Base-by-base conservation (phyloP, 192 early-diverging fungal species). In the Lunasporangiospora selenospora region DNA sequence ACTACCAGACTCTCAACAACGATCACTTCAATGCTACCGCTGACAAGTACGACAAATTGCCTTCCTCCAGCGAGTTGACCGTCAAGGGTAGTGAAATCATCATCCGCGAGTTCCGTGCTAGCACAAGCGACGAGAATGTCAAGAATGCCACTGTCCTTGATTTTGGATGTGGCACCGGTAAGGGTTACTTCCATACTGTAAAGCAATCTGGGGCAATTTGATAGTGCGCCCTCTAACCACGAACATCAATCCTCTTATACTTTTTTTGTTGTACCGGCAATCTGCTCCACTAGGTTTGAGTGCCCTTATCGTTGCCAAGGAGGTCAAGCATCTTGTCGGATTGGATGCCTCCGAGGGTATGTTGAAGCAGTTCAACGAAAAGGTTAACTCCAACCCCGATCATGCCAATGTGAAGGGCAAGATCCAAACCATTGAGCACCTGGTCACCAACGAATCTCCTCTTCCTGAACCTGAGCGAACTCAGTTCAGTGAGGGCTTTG, bases 151-250 rank as follows among this genome's bases (percentile, higher is more conserved):
- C 33, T 3, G 58, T 38, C 33, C 52, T 70, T n/a, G 66, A 70
- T 40, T 70, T 70, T 39, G 66, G 66, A 61, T 60, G 58, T 38
- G 66, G 66, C 18, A 70, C 51, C n/a, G 66, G 66, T 61, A 66
- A 24, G 34, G 7, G 2, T 24, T n/a, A n/a, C n/a, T n/a, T n/a
- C n/a, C n/a, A n/a, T n/a, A n/a, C n/a, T n/a, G n/a, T n/a, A n/a
- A n/a, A n/a, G n/a, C n/a, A n/a, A n/a, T n/a, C n/a, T n/a, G n/a
- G n/a, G n/a, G n/a, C n/a, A n/a, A n/a, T n/a, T n/a, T n/a, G n/a
- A n/a, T n/a, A n/a, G n/a, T n/a, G n/a, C n/a, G n/a, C n/a, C n/a
- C n/a, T n/a, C n/a, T n/a, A n/a, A n/a, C n/a, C n/a, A n/a, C n/a
- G n/a, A 41, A 13, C 18, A 0, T 13, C 26, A 19, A 9, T 33